Conservation (phyloP, 805 yeast species). For the Kluyveromyces siamensis region DNA sequence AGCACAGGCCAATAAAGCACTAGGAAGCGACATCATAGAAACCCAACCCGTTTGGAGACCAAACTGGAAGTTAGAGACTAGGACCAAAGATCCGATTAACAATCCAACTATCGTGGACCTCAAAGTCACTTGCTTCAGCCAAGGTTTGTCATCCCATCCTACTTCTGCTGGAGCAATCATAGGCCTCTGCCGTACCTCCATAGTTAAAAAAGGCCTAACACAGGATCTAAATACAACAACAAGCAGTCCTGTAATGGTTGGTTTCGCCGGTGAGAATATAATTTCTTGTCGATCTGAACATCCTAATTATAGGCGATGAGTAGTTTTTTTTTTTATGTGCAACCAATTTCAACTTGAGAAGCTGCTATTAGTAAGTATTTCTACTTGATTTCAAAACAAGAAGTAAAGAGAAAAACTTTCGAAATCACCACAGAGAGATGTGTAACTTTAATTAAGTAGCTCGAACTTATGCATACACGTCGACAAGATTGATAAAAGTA, state of each 20-base stretch:
- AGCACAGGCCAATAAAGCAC: constrained; percentile 82
- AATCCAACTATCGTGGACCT: constrained; percentile 72
- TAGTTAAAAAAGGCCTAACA: not conserved
- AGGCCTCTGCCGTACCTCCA: not conserved
- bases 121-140: constrained; percentile 56
- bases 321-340: too few species aligned
- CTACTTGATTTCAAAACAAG: not conserved
- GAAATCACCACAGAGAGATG: not conserved
- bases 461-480: not conserved
- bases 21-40: constrained; percentile 96
- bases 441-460: not conserved
- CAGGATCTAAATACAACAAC: too few species aligned
- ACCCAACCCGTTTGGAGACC: constrained; percentile 99
- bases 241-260: too few species aligned
- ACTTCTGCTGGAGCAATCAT: not conserved
- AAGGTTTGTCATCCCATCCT: constrained; percentile 41
- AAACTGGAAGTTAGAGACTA: constrained; percentile 88
- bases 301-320: too few species aligned
- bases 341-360: too few species aligned
- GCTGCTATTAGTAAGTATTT: not conserved
- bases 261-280: too few species aligned
- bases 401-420: not conserved
- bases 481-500: not conserved
- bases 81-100: constrained; percentile 75
- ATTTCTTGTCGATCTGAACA: too few species aligned